These are phyloP conservation scores for Ceriops tagal DNA, from an alignment of 345 rosid genomes.

Conservation along the genomic window DNA sequence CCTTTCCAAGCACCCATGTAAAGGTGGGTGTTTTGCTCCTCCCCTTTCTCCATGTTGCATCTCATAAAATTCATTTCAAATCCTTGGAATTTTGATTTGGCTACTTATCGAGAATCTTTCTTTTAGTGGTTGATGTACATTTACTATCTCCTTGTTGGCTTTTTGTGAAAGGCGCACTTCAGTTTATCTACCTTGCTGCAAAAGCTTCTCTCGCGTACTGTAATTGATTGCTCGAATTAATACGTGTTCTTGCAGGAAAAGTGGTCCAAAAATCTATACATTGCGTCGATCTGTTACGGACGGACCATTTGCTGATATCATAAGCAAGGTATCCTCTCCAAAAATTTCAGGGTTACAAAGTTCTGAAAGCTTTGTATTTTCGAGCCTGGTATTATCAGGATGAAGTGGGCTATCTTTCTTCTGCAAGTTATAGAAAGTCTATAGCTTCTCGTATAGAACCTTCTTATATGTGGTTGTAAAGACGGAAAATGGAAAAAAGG, in stretches of 20 bases:
- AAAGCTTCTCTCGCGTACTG: neutral
- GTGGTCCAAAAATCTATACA: constrained; percentile 66
- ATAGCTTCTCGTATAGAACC: constrained; percentile 17
- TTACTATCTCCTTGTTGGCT: neutral
- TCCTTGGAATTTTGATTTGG: neutral
- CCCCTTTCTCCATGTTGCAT: neutral
- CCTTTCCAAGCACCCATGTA: constrained; percentile 94
- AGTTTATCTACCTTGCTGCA: neutral
- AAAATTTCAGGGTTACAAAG: constrained; percentile 13
- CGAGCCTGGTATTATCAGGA: constrained; percentile 2
- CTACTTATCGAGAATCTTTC: neutral
- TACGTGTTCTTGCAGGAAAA: constrained; percentile 44
- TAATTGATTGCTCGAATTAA: neutral
- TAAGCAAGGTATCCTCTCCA: constrained; percentile 16
- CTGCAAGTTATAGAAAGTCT: constrained; percentile 14
- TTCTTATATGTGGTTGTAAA: constrained; percentile 25
- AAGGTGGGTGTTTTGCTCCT: constrained; percentile 46
- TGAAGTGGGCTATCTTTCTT: constrained; percentile 13
- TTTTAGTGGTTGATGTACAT: no score
- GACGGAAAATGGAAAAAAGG: neutral
- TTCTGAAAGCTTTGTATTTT: constrained; percentile 35
- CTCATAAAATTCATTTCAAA: neutral
- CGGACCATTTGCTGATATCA: constrained; percentile 53
- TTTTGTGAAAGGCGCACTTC: neutral
- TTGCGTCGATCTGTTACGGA: constrained; percentile 67